Base-by-base conservation (phyloP, 2,329 filamentous ascomycete genomes). In the Aspergillus sp. region DNA sequence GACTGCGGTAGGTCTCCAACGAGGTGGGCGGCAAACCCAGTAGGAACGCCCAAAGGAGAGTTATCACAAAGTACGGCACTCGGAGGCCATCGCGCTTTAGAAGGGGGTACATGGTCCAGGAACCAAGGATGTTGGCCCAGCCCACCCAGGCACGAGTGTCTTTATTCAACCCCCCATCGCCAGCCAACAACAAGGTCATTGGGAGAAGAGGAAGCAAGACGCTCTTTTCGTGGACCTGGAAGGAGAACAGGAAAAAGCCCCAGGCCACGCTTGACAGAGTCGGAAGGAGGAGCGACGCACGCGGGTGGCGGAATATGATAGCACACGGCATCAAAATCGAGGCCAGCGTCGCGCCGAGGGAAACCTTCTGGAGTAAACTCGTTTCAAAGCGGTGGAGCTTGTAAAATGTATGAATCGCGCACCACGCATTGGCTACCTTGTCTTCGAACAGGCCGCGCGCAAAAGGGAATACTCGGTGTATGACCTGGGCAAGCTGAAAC, bases 401-500 rank as follows among this genome's bases (percentile, higher is more conserved):
- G 75, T 96, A 80, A 50, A 95, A 80, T 1, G 94, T 88, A 68
- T 97, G 95, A 51, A 93, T 80, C 4, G 91, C 88, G 69, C 94
- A 99, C 94, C 94, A 99, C 65, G 97, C 88, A 69, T 99, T 99
- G 65, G 94, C 94, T 17, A 99, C 95, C 73, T 99, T 99, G 77
- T 97, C 94, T 74, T 99, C 95, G 65, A 97, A 99, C 5, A 99
- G 77, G 3, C 94, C 94, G n/a, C 94, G 86, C 1, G 92, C 86
- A 67, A 99, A 97, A 1, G 95, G 94, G 64, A 99, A 97, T 52
- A 97, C 83, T n/a, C 94, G 88, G 69, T 97, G 90, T 10, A 97
- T 75, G 62, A 91, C 83, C 72, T 99, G 95, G 0, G 87, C 78
- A 32, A 95, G 64, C 70, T 96, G 91, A 65, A 94, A 84, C 4